phyloP scores from a whole-genome alignment of 805 yeast species.

The Myxozyma vanderwaltii region DNA sequence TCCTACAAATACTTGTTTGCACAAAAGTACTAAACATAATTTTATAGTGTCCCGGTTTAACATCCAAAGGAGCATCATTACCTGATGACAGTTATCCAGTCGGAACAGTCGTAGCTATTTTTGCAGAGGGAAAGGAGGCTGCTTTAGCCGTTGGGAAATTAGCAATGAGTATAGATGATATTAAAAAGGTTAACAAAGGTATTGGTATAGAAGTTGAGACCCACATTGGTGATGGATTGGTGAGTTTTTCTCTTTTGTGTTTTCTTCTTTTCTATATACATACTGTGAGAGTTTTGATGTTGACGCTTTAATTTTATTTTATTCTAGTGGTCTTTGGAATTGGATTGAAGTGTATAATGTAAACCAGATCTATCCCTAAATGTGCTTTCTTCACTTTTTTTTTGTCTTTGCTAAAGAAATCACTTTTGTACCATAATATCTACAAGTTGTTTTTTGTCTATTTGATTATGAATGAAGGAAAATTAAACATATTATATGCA shows the following conservation, averaged over 20 bases:
- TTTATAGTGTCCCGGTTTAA: conserved; percentile 39
- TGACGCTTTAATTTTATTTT: too few species aligned
- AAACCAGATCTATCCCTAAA: too few species aligned
- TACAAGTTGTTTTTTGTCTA: too few species aligned
- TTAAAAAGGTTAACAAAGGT: conserved; percentile 79
- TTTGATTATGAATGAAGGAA: too few species aligned
- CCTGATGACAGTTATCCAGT: conserved; percentile 64
- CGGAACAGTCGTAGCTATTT: conserved; percentile 74
- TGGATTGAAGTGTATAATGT: conserved; percentile 16
- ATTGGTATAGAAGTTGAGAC: conserved; percentile 84
- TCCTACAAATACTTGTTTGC: too few species aligned
- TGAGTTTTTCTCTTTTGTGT: conserved; percentile 1
- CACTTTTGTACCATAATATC: too few species aligned
- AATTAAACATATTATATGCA: background rate
- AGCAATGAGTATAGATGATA: conserved; percentile 85
- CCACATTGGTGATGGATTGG: conserved; percentile 83
- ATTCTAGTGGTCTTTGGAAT: conserved; percentile 31
- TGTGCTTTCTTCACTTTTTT: too few species aligned
- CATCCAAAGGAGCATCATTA: conserved; percentile 37
- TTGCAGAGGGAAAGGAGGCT: conserved; percentile 89
- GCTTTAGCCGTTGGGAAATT: conserved; percentile 91
- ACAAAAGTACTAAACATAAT: too few species aligned
- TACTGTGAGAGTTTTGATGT: too few species aligned
- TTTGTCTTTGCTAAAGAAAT: too few species aligned
- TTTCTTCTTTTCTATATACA: background rate